Evolutionary conservation across 169 alveolate genomes (phyloP), one percentile per base, ranked within the genome.

Genomic region (Eimeria acervulina): DNA sequence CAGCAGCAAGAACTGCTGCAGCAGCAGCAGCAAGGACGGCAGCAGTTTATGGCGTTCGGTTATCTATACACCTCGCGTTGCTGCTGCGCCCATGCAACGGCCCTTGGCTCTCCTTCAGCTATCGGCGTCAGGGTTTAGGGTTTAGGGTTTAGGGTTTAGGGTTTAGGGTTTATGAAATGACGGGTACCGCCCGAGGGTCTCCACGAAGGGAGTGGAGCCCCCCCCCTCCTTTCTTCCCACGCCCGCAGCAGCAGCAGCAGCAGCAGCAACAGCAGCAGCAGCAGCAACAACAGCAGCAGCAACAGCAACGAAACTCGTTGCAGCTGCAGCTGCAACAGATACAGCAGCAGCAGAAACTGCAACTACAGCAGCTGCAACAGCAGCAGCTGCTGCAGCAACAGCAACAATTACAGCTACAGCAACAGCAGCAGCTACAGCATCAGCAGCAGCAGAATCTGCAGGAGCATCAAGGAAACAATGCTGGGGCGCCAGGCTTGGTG

Each of bases 131-230:
- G 33, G 33, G 33, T 66, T 66, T 26, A 28, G 33, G 78, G 40
- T 66, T 66, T 26, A 66, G 78, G 78, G 78, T 66, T 66, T 26
- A 66, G 78, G 78, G 78, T 66, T 26, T 66, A 66, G 78, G 78
- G 78, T 66, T 66, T 66, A 66, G 78, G 78, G 78, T 66, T 66
- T 66, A 66, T 17, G 40, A 36, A 10, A 66, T 55, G 66, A 66
- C 33, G 2, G 40, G 33, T 2, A 28, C 78, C 40, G 33, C 40
- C 78, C 38, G 12, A 66, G 40, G 40, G 42, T 31, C 78, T n/a
- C 78, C 78, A 66, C 78, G 12, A 2, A 66, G 78, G 78, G 78
- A 31, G 78, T 66, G 78, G 66, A 55, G 66, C 66, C 66, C 66
- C 66, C 66, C 66, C 66, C 66, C 66, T 55, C 66, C 66, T 55